These are phyloP conservation scores for Gymnopus androsaceus DNA, from an alignment of 1,284 basidiomycete genomes.

Conservation along the genomic window DNA sequence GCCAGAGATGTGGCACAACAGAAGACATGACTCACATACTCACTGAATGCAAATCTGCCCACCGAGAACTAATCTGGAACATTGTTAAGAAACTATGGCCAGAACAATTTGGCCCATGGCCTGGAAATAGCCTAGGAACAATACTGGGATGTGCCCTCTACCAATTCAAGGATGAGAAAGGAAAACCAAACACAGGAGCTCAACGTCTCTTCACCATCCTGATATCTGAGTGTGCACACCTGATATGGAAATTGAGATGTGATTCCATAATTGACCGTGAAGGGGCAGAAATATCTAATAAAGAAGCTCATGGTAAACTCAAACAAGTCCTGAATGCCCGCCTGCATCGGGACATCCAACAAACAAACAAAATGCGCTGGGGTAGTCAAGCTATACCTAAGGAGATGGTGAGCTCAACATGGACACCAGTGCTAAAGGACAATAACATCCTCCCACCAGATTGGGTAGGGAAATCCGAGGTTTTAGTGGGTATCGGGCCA, in stretches of 20 bases:
- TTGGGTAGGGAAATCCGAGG: conserved; percentile 21
- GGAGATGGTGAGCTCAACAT: conserved; percentile 19
- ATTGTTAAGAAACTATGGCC: conserved; percentile 18
- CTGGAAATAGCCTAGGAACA: background rate
- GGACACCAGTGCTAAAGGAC: conserved; percentile 20
- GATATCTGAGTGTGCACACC: conserved; percentile 21
- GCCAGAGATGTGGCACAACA: conserved; percentile 19
- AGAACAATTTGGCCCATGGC: background rate
- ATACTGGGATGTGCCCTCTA: conserved; percentile 13
- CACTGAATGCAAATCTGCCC: conserved; percentile 21
- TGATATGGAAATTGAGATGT: conserved; percentile 25
- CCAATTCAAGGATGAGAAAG: background rate
- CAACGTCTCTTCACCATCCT: conserved; percentile 21
- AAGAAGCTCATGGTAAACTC: background rate
- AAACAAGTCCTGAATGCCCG: background rate
- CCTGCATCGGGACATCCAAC: conserved; percentile 18
- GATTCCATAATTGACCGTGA: conserved; percentile 16
- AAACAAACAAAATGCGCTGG: conserved; percentile 17
- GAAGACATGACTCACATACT: conserved; percentile 34
- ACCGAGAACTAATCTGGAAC: conserved; percentile 23
- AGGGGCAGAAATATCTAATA: background rate
- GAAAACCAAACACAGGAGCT: background rate
- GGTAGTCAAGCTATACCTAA: conserved; percentile 16
- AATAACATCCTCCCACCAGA: conserved; percentile 18
- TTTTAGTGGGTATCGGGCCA: conserved; percentile 30